Conservation (phyloP, 306 rosid species). For the Acacia melanoxylon region DNA sequence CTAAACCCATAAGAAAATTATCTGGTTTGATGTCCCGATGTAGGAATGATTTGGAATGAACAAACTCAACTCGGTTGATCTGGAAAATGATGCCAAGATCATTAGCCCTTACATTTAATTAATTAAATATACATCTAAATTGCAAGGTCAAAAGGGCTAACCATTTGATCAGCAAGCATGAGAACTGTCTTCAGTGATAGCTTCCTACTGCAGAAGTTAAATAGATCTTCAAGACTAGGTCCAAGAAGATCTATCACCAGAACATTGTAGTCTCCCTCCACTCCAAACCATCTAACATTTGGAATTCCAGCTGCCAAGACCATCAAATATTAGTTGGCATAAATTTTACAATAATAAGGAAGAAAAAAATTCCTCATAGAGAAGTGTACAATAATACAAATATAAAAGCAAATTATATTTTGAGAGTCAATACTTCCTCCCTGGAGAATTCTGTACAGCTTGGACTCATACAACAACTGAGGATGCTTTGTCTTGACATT, state of each 20-base stretch:
- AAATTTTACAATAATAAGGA: background rate
- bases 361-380: background rate
- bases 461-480: conserved; percentile 86
- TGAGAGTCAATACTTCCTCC: conserved; percentile 75
- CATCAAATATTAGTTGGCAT: conserved; percentile 12
- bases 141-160: conserved; percentile 30
- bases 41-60: conserved; percentile 80
- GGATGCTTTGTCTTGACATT: conserved; percentile 92
- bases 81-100: conserved; percentile 29
- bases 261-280: conserved; percentile 88
- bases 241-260: conserved; percentile 93
- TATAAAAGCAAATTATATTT: background rate
- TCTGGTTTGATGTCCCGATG: conserved; percentile 95
- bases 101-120: background rate
- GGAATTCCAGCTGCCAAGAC: conserved; percentile 77
- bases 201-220: conserved; percentile 87
- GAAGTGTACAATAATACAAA: background rate
- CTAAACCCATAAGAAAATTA: conserved; percentile 90
- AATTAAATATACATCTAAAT: background rate
- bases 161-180: conserved; percentile 97
- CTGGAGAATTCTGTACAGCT: conserved; percentile 84
- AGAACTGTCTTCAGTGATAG: conserved; percentile 88
- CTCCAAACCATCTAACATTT: conserved; percentile 87
- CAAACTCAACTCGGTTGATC: conserved; percentile 88
- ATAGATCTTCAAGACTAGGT: conserved; percentile 92